Conservation (phyloP, 83 land plant genomes). For the Picea engelmannii region DNA sequence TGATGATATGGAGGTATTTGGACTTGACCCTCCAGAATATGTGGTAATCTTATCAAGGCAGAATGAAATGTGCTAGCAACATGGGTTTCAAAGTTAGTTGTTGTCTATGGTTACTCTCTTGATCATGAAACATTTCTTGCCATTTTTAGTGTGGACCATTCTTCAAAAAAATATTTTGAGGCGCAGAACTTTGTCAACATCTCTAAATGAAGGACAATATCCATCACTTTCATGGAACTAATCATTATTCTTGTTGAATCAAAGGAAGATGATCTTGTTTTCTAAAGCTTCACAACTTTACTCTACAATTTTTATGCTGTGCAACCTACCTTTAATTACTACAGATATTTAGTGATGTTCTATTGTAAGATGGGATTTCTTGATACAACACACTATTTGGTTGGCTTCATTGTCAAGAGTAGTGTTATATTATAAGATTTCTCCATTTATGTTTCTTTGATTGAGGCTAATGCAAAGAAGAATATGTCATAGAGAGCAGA, state of each 20-base stretch:
- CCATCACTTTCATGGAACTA: conserved; percentile 28
- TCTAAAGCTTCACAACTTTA: conserved; percentile 58
- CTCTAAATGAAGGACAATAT: conserved; percentile 20
- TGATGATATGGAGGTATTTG: conserved; percentile 44
- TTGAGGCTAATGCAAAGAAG: conserved; percentile 64
- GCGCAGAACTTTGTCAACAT: conserved; percentile 41
- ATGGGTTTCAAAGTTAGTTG: conserved; percentile 36
- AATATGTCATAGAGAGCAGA: conserved; percentile 72
- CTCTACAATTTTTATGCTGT: conserved; percentile 55
- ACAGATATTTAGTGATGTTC: conserved; percentile 25
- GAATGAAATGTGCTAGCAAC: conserved; percentile 51
- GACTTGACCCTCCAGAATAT: conserved; percentile 33
- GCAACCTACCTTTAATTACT: conserved; percentile 30
- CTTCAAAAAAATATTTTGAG: conserved; percentile 44
- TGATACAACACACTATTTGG: conserved; percentile 38
- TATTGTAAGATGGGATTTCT: conserved; percentile 65
- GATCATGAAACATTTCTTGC: conserved; percentile 38
- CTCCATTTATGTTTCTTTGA: conserved; percentile 35
- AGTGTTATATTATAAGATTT: conserved; percentile 26
- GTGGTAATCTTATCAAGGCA: conserved; percentile 54
- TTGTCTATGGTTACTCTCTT: conserved; percentile 35
- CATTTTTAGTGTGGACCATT: conserved; percentile 42
- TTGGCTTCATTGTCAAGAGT: conserved; percentile 27
- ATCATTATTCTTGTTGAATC: conserved; percentile 50
- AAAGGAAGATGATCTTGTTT: conserved; percentile 30